A percentile compares a stretch with the other conserved stretches of the same genome.
Conservation (phyloP, 2,329 filamentous ascomycete genomes). For the Raffaelea ambrosiae region DNA sequence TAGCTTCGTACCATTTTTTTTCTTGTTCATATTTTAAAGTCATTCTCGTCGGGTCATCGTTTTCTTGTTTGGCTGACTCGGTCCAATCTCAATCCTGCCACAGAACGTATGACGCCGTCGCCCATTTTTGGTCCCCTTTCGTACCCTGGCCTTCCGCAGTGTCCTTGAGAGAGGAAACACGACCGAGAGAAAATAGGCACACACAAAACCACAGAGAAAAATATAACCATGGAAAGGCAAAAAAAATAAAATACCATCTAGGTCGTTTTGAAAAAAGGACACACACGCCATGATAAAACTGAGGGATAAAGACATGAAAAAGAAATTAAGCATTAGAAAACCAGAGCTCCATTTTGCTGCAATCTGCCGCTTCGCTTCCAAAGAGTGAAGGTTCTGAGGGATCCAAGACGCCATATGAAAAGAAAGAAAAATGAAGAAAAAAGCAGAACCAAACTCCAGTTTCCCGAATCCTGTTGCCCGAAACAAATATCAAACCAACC, state of each 20-base stretch:
- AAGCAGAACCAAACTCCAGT: not conserved
- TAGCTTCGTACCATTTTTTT: too few species aligned
- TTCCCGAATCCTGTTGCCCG: not conserved
- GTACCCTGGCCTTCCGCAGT: too few species aligned
- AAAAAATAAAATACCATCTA: too few species aligned
- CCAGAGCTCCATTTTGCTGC: not conserved
- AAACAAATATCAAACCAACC: too few species aligned
- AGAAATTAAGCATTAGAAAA: not conserved
- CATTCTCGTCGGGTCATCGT: too few species aligned
- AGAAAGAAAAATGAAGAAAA: not conserved
- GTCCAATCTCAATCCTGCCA: not conserved
- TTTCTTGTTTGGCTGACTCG: not conserved
- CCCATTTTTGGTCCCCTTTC: too few species aligned
- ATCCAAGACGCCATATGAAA: not conserved
- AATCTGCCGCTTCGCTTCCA: not conserved
- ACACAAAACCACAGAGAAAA: too few species aligned
- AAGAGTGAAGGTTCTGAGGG: too few species aligned
- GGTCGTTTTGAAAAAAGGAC: too few species aligned
- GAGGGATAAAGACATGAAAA: not conserved
- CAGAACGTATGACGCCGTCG: not conserved
- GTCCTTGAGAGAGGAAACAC: not conserved
- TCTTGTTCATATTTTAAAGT: too few species aligned
- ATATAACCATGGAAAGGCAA: too few species aligned
- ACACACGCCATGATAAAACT: too few species aligned
- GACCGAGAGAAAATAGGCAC: not conserved